A percentile compares a stretch with the other conserved stretches of the same genome.
These are phyloP conservation scores for Orychophragmus violaceus DNA, from an alignment of 345 rosid genomes.

Conservation along the genomic window DNA sequence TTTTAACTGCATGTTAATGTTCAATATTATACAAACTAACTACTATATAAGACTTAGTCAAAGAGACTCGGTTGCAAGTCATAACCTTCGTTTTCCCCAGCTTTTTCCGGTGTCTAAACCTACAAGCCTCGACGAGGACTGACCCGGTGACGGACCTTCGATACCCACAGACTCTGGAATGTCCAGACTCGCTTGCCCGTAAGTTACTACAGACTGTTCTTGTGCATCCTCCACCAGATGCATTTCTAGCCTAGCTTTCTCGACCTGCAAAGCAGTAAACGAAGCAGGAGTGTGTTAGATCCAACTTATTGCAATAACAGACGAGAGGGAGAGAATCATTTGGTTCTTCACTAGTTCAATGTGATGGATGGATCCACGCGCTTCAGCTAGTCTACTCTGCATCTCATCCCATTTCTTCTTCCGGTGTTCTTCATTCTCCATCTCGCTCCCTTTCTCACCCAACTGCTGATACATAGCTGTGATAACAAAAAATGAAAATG, in stretches of 20 bases:
- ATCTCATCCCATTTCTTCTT: constrained; percentile 67
- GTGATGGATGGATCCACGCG: constrained; percentile 80
- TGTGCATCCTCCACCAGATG: constrained; percentile 45
- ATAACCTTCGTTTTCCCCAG: constrained; percentile 52
- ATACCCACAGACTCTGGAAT: constrained; percentile 88
- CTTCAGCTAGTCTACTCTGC: constrained; percentile 82
- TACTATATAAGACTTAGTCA: neutral
- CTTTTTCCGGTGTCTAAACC: constrained; percentile 50
- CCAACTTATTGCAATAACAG: neutral
- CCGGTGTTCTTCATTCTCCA: constrained; percentile 86
- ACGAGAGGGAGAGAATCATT: neutral
- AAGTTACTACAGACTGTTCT: constrained; percentile 33
- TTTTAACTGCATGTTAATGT: neutral
- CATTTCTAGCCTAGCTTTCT: constrained; percentile 52
- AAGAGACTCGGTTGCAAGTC: neutral
- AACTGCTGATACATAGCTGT: constrained; percentile 64
- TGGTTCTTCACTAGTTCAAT: constrained; percentile 57
- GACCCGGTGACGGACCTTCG: constrained; percentile 41
- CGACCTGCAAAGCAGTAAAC: constrained; percentile 44
- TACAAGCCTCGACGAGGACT: constrained; percentile 51
- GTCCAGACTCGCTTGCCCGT: constrained; percentile 50
- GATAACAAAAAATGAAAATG: constrained; percentile 1
- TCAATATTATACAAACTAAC: neutral
- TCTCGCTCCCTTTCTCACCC: constrained; percentile 77
- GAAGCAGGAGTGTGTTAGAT: neutral